phyloP scores from a whole-genome alignment of 352 stramenopile genomes.

The Pythium insidiosum region DNA sequence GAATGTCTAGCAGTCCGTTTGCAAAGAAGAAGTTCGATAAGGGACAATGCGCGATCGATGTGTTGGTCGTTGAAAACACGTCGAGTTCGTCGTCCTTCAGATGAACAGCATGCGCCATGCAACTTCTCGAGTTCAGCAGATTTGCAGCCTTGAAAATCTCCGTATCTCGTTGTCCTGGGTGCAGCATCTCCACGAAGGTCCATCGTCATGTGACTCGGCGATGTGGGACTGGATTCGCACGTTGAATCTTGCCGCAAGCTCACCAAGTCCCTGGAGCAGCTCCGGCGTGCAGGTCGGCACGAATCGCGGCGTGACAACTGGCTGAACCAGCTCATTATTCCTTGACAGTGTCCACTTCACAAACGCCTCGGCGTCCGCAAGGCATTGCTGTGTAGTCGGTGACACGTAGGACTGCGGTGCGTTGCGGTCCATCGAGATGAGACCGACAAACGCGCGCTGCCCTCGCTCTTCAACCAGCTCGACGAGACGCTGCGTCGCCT shows the following conservation, averaged over 20 bases:
- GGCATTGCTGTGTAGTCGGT: slow-evolving; percentile 32
- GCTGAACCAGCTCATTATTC: slow-evolving; percentile 43
- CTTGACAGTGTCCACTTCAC: slow-evolving; percentile 49
- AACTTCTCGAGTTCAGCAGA: slow-evolving; percentile 56
- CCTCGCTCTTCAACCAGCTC: slow-evolving; percentile 55
- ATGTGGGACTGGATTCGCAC: slow-evolving; percentile 83
- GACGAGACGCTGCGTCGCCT: slow-evolving; percentile 65
- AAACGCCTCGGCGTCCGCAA: slow-evolving; percentile 69
- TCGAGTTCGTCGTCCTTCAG: slow-evolving; percentile 52
- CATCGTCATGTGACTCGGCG: slow-evolving; percentile 79
- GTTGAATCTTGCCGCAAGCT: slow-evolving; percentile 51
- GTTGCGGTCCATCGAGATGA: slow-evolving; percentile 91
- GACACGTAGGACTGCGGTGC: slow-evolving; percentile 69
- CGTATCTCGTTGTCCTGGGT: slow-evolving; percentile 57
- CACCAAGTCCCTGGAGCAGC: slow-evolving; percentile 68
- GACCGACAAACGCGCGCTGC: slow-evolving; percentile 80
- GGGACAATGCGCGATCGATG: slow-evolving; percentile 85
- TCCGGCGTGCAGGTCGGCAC: slow-evolving; percentile 81
- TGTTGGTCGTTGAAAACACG: slow-evolving; percentile 32
- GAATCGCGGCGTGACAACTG: slow-evolving; percentile 87
- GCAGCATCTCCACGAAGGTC: slow-evolving; percentile 56
- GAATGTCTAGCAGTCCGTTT: slow-evolving; percentile 53
- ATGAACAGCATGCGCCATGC: slow-evolving; percentile 87
- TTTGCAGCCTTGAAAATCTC: slow-evolving; percentile 56
- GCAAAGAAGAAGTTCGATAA: slow-evolving; percentile 90